Percentiles rank a stretch among this genome's conserved stretches.
Evolutionary conservation across 352 stramenopile species (phyloP).

Genomic region (Globisporangium megalacanthum): DNA sequence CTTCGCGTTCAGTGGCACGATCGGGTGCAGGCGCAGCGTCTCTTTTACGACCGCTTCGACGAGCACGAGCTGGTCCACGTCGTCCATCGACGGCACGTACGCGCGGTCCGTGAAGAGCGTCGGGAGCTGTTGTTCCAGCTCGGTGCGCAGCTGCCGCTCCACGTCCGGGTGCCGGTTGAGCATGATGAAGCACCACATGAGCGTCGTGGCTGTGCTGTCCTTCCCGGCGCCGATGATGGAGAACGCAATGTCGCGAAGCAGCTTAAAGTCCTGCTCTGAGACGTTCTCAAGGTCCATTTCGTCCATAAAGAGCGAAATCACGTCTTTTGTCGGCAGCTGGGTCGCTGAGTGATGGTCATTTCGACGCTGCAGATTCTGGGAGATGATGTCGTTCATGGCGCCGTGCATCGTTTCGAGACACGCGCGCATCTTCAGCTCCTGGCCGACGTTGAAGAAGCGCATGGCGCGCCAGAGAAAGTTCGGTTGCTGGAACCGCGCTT

Average conservation of each 20-base stretch:
- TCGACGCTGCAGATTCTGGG: conserved; percentile 36
- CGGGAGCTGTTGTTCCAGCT: conserved; percentile 28
- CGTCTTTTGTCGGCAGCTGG: conserved; percentile 20
- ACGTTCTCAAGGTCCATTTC: conserved; percentile 16
- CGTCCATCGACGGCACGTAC: conserved; percentile 28
- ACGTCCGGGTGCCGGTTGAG: conserved; percentile 46
- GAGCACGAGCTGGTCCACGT: conserved; percentile 46
- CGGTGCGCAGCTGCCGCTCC: neutral
- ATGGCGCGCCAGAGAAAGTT: conserved; percentile 32
- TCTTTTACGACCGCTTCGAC: conserved; percentile 60
- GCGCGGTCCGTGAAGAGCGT: conserved; percentile 21
- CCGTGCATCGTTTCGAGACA: conserved; percentile 16
- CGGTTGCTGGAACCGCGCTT: conserved; percentile 25
- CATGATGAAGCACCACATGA: conserved; percentile 76
- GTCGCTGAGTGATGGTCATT: conserved; percentile 12
- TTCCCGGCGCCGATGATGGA: conserved; percentile 64
- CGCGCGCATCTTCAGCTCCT: conserved; percentile 17
- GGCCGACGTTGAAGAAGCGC: conserved; percentile 26
- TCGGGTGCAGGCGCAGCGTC: conserved; percentile 55
- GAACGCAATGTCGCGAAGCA: conserved; percentile 56
- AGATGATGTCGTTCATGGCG: conserved; percentile 23
- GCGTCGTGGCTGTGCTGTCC: conserved; percentile 62
- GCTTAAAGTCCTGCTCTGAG: neutral
- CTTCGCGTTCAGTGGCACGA: conserved; percentile 24
- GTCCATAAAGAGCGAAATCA: conserved; percentile 44